Evolutionary conservation across 768 basidiomycete genomes (phyloP).

Genomic region (Suillus brevipes): DNA sequence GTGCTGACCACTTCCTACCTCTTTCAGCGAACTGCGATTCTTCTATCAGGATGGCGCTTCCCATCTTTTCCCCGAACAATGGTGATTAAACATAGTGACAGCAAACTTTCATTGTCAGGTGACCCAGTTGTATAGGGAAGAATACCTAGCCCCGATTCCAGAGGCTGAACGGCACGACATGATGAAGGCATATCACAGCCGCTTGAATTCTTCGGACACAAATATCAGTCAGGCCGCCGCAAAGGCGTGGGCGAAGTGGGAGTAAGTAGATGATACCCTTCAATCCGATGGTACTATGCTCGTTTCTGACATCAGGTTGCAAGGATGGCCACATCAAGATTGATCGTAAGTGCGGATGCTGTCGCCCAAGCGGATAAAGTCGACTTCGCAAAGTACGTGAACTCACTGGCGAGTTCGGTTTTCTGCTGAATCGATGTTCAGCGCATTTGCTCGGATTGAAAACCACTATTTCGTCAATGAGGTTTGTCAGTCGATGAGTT

Average conservation of each 20-base stretch:
- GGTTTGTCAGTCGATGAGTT: constrained; percentile 36
- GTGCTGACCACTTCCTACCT: background rate
- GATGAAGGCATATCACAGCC: constrained; percentile 80
- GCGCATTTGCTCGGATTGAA: constrained; percentile 86
- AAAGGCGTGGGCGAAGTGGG: constrained; percentile 89
- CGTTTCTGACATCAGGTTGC: constrained; percentile 1
- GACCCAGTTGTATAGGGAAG: constrained; percentile 57
- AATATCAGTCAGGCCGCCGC: constrained; percentile 66
- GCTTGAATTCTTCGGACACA: constrained; percentile 72
- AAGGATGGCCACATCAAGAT: constrained; percentile 82
- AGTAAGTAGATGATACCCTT: constrained; percentile 50
- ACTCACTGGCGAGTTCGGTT: constrained; percentile 10
- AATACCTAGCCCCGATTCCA: constrained; percentile 79
- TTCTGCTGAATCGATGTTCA: constrained; percentile 29
- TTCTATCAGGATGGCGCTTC: constrained; percentile 90
- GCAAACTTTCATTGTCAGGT: constrained; percentile 4
- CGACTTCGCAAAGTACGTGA: constrained; percentile 69
- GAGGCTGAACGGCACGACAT: constrained; percentile 78
- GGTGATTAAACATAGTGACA: constrained; percentile 43
- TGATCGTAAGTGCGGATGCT: constrained; percentile 67
- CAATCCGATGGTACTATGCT: background rate
- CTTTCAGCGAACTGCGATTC: constrained; percentile 72
- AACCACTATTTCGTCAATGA: constrained; percentile 90
- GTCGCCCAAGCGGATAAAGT: constrained; percentile 71
- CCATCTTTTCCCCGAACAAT: constrained; percentile 85